These are phyloP conservation scores for Phalaenopsis equestris DNA, from an alignment of 106 monocot genomes.

Conservation along the genomic window DNA sequence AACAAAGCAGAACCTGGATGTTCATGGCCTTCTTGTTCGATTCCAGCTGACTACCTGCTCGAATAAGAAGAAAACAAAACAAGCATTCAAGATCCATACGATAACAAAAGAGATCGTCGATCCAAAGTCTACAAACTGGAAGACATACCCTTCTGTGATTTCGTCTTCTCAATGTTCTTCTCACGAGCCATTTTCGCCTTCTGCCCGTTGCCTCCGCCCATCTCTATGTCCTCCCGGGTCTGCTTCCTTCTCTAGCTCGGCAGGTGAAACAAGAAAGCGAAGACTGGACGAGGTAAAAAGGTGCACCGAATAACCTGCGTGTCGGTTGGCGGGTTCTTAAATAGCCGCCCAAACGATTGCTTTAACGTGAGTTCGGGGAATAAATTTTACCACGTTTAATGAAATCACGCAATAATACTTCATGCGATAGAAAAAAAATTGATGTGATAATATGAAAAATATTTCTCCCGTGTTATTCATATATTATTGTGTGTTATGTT, in stretches of 20 bases:
- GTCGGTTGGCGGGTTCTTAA: too few species aligned
- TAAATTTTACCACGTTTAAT: too few species aligned
- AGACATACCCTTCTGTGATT: conserved; percentile 22
- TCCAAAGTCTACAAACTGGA: background rate
- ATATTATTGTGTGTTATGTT: too few species aligned
- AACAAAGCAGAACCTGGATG: conserved; percentile 32
- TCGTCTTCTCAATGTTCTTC: conserved; percentile 53
- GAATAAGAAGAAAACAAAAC: background rate
- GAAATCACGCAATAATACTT: too few species aligned
- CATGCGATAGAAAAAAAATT: too few species aligned
- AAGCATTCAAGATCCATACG: background rate
- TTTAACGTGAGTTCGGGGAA: too few species aligned
- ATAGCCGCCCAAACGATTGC: too few species aligned
- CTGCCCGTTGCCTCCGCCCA: conserved; percentile 70
- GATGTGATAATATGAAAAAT: too few species aligned
- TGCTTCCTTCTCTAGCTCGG: background rate
- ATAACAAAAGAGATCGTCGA: background rate
- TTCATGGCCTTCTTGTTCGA: conserved; percentile 59
- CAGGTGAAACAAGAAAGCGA: background rate
- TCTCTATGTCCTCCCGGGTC: conserved; percentile 2
- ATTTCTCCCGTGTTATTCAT: too few species aligned
- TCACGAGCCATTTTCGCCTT: conserved; percentile 69
- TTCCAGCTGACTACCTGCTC: conserved; percentile 51
- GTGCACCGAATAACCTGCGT: too few species aligned
- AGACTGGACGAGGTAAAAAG: background rate